These are phyloP conservation scores for Omphalea diandra DNA, from an alignment of 441 rosid species.

Conservation along the genomic window DNA sequence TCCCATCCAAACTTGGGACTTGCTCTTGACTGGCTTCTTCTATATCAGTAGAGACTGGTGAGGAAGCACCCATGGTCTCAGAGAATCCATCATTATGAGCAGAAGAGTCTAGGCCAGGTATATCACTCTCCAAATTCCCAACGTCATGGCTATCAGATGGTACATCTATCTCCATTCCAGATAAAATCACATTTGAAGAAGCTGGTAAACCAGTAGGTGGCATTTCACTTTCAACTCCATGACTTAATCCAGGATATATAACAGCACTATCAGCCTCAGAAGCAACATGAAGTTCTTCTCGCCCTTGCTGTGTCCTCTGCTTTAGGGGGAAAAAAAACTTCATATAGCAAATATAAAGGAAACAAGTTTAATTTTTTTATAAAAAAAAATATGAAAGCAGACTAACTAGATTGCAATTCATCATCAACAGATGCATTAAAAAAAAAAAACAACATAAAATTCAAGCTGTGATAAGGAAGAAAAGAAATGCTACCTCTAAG, in stretches of 20 bases:
- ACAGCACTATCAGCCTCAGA: slow-evolving; percentile 28
- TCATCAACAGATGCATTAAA: background rate
- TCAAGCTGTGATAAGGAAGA: slow-evolving; percentile 7
- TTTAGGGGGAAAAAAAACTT: slow-evolving; percentile 26
- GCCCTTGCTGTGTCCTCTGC: slow-evolving; percentile 44
- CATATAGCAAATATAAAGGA: slow-evolving; percentile 9
- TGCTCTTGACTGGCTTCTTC: slow-evolving; percentile 72
- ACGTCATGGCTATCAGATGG: slow-evolving; percentile 47
- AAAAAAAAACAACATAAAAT: background rate
- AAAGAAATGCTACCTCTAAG: slow-evolving; percentile 37
- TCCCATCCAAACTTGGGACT: slow-evolving; percentile 52
- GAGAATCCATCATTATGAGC: slow-evolving; percentile 52
- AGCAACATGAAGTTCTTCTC: slow-evolving; percentile 45
- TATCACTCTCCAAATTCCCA: slow-evolving; percentile 59
- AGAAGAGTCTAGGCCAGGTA: slow-evolving; percentile 88
- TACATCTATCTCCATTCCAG: slow-evolving; percentile 44
- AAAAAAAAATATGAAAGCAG: slow-evolving; percentile 2
- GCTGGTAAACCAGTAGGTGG: slow-evolving; percentile 42
- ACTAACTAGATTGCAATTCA: slow-evolving; percentile 2
- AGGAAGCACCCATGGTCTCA: slow-evolving; percentile 58
- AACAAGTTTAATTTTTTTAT: slow-evolving; percentile 14
- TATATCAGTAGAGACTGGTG: slow-evolving; percentile 54
- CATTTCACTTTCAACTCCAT: slow-evolving; percentile 48
- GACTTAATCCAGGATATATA: slow-evolving; percentile 36
- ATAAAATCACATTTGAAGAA: slow-evolving; percentile 44